Percentiles rank a stretch among this genome's conserved stretches.
phyloP scores from a whole-genome alignment of 345 rosid species.

The Hibiscus tridactylites region DNA sequence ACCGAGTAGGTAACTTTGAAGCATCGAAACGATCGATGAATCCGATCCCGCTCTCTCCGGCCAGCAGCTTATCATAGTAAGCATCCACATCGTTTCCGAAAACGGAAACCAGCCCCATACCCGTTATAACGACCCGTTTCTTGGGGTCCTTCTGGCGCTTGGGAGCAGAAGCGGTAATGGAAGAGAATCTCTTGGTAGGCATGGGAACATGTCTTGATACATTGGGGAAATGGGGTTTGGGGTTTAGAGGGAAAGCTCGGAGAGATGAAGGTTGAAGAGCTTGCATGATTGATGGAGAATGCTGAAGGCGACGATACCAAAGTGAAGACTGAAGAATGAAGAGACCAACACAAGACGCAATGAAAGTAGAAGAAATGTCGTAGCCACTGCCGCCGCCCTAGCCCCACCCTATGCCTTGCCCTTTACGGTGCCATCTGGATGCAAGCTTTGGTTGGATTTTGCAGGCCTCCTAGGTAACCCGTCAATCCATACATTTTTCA shows the following conservation, averaged over 20 bases:
- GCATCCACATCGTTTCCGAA: slow-evolving; percentile 84
- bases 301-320: slow-evolving; percentile 20
- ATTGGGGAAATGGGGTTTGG: slow-evolving; percentile 12
- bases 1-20: slow-evolving; percentile 85
- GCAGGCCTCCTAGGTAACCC: no score
- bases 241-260: slow-evolving; percentile 44
- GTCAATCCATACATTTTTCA: no score
- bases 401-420: no score
- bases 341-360: background rate
- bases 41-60: slow-evolving; percentile 89
- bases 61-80: slow-evolving; percentile 71
- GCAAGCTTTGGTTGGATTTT: no score
- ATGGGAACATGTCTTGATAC: slow-evolving; percentile 18
- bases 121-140: slow-evolving; percentile 90
- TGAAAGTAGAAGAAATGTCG: no score
- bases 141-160: slow-evolving; percentile 92
- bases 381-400: no score
- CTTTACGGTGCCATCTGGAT: no score
- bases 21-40: slow-evolving; percentile 89
- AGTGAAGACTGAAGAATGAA: no score
- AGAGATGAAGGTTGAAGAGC: slow-evolving; percentile 58
- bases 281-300: slow-evolving; percentile 47
- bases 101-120: slow-evolving; percentile 89
- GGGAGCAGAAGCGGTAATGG: slow-evolving; percentile 63
- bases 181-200: slow-evolving; percentile 29